Conservation (phyloP, 805 yeast species). For the Candida koratica region DNA sequence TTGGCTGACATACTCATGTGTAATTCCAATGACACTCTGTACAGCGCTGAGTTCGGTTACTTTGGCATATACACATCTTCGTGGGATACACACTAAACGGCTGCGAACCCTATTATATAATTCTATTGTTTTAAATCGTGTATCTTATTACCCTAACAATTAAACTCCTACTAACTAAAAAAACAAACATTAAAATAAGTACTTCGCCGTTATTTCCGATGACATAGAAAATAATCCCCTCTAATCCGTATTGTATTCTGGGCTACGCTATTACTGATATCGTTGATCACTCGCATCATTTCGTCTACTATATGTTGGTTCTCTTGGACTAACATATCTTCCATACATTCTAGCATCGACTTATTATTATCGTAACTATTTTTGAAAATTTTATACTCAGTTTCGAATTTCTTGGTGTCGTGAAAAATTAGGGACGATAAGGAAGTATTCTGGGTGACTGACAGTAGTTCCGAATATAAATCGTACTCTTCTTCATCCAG, state of each 20-base stretch:
- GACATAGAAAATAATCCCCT: constrained; percentile 3
- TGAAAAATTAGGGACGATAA: constrained; percentile 5
- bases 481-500: constrained; percentile 9
- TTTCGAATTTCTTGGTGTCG: neutral
- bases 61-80: too few species aligned
- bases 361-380: constrained; percentile 14
- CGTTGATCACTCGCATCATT: constrained; percentile 15
- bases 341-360: constrained; percentile 24
- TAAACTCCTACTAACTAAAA: too few species aligned
- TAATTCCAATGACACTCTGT: too few species aligned
- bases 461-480: constrained; percentile 9
- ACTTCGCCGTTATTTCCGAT: neutral
- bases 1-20: too few species aligned
- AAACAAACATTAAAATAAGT: neutral
- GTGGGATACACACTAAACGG: neutral
- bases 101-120: constrained; percentile 1
- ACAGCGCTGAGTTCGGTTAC: too few species aligned
- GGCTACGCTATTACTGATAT: constrained; percentile 18
- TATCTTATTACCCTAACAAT: constrained; percentile 1
- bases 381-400: constrained; percentile 6
- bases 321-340: constrained; percentile 25
- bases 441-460: constrained; percentile 10
- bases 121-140: constrained; percentile 1
- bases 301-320: constrained; percentile 17
- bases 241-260: constrained; percentile 19